These are phyloP conservation scores for Cocos nucifera DNA, from an alignment of 176 grass and related monocot species.

Conservation along the genomic window DNA sequence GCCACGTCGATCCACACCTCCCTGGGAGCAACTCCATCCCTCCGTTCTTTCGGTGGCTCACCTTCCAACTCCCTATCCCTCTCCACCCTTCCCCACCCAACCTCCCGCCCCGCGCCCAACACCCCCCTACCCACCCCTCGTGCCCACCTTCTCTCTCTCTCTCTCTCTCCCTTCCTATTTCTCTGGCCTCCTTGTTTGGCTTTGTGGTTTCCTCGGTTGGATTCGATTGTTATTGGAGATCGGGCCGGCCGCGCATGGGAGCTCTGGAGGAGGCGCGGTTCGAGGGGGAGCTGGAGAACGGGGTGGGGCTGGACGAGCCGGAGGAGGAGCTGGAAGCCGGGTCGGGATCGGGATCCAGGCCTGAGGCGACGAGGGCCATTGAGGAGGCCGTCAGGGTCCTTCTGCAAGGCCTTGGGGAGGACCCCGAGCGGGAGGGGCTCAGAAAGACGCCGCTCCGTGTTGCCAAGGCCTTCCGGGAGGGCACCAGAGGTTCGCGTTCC, in stretches of 20 bases:
- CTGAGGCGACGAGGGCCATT: not conserved
- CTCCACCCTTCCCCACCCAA: too few species aligned
- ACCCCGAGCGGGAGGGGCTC: conserved; percentile 60
- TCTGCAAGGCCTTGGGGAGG: conserved; percentile 79
- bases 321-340: not conserved
- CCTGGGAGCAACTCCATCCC: conserved; percentile 19
- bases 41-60: conserved; percentile 19
- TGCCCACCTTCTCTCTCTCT: not conserved
- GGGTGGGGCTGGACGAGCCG: conserved; percentile 25
- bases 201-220: too few species aligned
- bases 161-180: not conserved
- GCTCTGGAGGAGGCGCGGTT: conserved; percentile 35
- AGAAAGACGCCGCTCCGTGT: conserved; percentile 76
- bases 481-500: conserved; percentile 36
- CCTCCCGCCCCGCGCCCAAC: not conserved
- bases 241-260: conserved; percentile 61
- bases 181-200: not conserved
- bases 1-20: conserved; percentile 37
- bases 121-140: too few species aligned
- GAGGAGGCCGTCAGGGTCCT: conserved; percentile 48
- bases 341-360: conserved; percentile 9
- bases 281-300: conserved; percentile 10
- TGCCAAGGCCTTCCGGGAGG: conserved; percentile 92
- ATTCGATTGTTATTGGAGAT: conserved; percentile 18
- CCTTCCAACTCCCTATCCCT: not conserved